Base-by-base conservation (phyloP, 495 filamentous ascomycete genomes). In the Penicillium lagena region DNA sequence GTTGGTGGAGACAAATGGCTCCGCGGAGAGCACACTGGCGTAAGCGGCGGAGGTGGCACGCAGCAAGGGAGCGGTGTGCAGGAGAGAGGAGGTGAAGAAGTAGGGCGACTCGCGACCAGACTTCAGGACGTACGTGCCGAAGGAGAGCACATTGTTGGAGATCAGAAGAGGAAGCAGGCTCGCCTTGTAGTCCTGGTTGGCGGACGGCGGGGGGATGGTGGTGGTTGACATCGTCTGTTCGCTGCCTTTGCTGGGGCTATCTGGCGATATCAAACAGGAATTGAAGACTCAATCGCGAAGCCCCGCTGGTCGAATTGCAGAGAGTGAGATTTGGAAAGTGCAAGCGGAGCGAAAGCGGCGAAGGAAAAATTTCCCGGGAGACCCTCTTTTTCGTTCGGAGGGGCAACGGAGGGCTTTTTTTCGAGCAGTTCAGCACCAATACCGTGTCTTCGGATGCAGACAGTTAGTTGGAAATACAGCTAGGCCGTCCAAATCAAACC, bases 31-130 rank as follows among this genome's bases (percentile, higher is more conserved):
- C 39, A 87, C 78, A 37, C 81, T 74, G 7, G 91, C 90, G 62
- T 89, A 97, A 35, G 91, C 89, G 35, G 77, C 71, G 43, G 82
- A 76, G 48, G 93, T 80, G 46, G 87, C 79, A 45, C 75, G 73
- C 45, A 93, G 78, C 13, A 95, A 78, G 46, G 80, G 69, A 22
- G 81, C 85, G 15, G 78, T 79, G 71, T 90, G 84, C 71, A 96
- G 89, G 52, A 84, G 78, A 29, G 88, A 89, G 12, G 90, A 87
- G 66, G 93, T 94, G 83, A 97, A 95, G 78, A 98, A 96, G 79
- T 97, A 96, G n/a, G 93, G 90, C 7, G 89, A 95, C 56, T 82
- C 77, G 50, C 93, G 89, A 52, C 85, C 84, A 43, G 90, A 96
- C 67, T 98, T 98, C 50, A 98, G 76, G 43, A 80, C 82, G 74